Conservation (phyloP, 2,329 filamentous ascomycete species). For the Kalmusia sp. region DNA sequence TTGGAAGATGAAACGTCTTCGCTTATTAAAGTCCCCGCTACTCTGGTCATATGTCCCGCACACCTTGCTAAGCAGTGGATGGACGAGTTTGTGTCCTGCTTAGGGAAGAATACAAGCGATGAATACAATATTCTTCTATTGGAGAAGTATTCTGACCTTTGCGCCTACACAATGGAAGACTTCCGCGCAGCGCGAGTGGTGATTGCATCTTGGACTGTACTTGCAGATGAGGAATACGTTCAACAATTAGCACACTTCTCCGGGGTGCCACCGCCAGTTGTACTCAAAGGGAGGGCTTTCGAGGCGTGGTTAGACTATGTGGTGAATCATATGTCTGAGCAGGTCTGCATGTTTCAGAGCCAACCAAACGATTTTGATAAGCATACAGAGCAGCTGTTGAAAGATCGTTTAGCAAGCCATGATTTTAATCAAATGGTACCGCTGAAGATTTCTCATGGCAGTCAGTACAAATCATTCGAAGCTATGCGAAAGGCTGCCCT, state of each 20-base stretch:
- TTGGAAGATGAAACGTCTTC: slow-evolving; percentile 23
- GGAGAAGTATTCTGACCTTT: slow-evolving; percentile 47
- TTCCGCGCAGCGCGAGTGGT: slow-evolving; percentile 62
- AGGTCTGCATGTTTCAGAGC: slow-evolving; percentile 47
- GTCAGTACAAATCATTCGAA: slow-evolving; percentile 35
- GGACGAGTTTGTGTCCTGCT: slow-evolving; percentile 60
- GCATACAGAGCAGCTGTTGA: slow-evolving; percentile 26
- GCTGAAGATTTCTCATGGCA: slow-evolving; percentile 47
- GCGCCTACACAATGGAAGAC: slow-evolving; percentile 50
- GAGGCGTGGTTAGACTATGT: slow-evolving; percentile 62
- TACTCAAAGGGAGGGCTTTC: slow-evolving; percentile 56
- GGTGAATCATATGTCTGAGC: slow-evolving; percentile 48
- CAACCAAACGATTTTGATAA: slow-evolving; percentile 40
- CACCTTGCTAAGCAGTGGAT: slow-evolving; percentile 66
- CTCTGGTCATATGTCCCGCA: slow-evolving; percentile 64
- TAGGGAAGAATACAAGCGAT: slow-evolving; percentile 40
- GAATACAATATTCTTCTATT: slow-evolving; percentile 56
- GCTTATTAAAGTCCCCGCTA: slow-evolving; percentile 60
- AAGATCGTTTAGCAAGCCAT: slow-evolving; percentile 35
- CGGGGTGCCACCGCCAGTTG: slow-evolving; percentile 42
- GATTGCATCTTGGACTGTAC: slow-evolving; percentile 60
- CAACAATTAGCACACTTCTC: slow-evolving; percentile 58
- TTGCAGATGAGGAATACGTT: slow-evolving; percentile 58
- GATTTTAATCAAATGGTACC: slow-evolving; percentile 48
- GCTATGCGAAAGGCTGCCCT: slow-evolving; percentile 18